Percentiles rank a stretch among this genome's conserved stretches.
Conservation (phyloP, 2,329 filamentous ascomycete genomes). For the Pseudogymnoascus sp. region DNA sequence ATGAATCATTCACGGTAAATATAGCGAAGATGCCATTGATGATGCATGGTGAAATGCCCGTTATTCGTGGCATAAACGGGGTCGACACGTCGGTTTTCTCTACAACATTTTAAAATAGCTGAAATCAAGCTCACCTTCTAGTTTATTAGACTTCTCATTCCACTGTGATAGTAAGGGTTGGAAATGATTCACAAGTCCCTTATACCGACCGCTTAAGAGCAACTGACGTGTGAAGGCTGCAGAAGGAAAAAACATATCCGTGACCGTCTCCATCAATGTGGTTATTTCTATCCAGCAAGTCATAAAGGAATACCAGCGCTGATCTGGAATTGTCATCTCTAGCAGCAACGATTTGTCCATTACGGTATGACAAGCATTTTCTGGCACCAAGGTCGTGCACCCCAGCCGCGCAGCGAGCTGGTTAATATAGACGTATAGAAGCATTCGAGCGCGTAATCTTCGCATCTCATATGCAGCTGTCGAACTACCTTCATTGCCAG, state of each 20-base stretch:
- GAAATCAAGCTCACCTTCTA: conserved; percentile 8
- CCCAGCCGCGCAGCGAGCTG: conserved; percentile 45
- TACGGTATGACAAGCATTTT: conserved; percentile 33
- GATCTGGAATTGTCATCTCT: conserved; percentile 25
- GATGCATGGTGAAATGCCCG: neutral
- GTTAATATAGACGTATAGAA: conserved; percentile 42
- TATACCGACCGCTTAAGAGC: conserved; percentile 42
- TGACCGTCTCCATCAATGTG: conserved; percentile 42
- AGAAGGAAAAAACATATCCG: conserved; percentile 45
- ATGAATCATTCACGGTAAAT: neutral
- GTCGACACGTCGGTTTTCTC: conserved; percentile 18
- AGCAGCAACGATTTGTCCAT: conserved; percentile 31
- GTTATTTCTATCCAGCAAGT: conserved; percentile 43
- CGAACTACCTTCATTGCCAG: conserved; percentile 19
- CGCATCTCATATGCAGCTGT: conserved; percentile 25
- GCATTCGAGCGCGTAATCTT: conserved; percentile 30
- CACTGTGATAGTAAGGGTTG: conserved; percentile 34
- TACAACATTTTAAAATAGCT: neutral
- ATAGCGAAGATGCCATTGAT: neutral
- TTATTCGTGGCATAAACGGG: conserved; percentile 24
- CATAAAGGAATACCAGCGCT: conserved; percentile 45
- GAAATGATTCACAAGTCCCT: conserved; percentile 41
- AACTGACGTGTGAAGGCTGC: conserved; percentile 33
- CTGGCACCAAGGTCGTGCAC: conserved; percentile 44
- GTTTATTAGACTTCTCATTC: conserved; percentile 29